These are phyloP conservation scores for Papiliotrema flavescens DNA, from an alignment of 1,284 basidiomycete genomes.

Conservation along the genomic window DNA sequence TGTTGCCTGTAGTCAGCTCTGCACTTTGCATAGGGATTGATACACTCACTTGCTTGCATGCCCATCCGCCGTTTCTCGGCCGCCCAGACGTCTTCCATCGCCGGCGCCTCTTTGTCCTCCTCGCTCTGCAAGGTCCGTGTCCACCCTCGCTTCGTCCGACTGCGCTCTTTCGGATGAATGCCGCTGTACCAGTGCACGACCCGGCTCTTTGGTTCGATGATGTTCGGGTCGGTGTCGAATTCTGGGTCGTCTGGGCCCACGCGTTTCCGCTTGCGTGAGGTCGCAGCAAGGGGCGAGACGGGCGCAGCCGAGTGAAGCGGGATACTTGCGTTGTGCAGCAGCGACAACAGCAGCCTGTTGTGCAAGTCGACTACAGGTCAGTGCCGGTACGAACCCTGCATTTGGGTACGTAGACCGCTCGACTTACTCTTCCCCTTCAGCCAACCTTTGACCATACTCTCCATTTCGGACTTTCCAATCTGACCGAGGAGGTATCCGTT, in stretches of 20 bases:
- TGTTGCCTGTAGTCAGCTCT: slow-evolving; percentile 10
- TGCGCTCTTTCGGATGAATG: slow-evolving; percentile 33
- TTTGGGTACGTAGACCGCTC: background rate
- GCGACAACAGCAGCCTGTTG: slow-evolving; percentile 41
- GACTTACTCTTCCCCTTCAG: slow-evolving; percentile 42
- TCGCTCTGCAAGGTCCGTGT: slow-evolving; percentile 20
- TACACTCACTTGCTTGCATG: slow-evolving; percentile 13
- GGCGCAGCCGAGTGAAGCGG: slow-evolving; percentile 25
- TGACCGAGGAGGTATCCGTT: slow-evolving; percentile 47
- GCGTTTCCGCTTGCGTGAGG: slow-evolving; percentile 30
- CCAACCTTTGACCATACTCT: slow-evolving; percentile 35
- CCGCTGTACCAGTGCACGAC: slow-evolving; percentile 41
- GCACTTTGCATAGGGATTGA: background rate
- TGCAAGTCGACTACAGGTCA: slow-evolving; percentile 37
- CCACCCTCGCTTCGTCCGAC: slow-evolving; percentile 22
- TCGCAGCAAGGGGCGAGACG: slow-evolving; percentile 8
- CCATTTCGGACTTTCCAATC: slow-evolving; percentile 40
- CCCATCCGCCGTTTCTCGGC: slow-evolving; percentile 6
- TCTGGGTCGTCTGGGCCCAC: slow-evolving; percentile 29
- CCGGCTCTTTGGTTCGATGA: slow-evolving; percentile 34
- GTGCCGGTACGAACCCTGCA: too few species aligned
- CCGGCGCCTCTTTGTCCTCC: slow-evolving; percentile 10
- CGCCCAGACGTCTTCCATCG: slow-evolving; percentile 11
- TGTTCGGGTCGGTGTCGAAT: slow-evolving; percentile 34
- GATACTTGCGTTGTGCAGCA: slow-evolving; percentile 43